Evolutionary conservation across 352 stramenopile species (phyloP), one percentile per base, ranked within the genome.

Genomic region (Pythium phragmiticola): DNA sequence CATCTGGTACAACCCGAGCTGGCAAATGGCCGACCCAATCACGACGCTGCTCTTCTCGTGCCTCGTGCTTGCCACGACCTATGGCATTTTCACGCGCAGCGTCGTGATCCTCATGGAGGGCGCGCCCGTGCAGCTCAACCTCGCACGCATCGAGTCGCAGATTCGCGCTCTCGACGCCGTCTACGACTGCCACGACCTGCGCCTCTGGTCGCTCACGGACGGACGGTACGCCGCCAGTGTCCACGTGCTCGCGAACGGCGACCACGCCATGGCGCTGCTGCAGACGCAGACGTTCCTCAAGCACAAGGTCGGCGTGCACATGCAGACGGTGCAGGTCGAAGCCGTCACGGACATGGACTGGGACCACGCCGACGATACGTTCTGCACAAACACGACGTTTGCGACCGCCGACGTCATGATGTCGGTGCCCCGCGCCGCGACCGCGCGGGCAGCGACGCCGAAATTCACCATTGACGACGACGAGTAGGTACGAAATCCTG

Each of bases 1-100:
- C 36, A 99, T 99, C 75, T 99, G 96, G 96, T 97, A 89, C 70
- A 96, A 98, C 53, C 96, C 96, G 9, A 70, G 80, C 45, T 99
- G 96, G 95, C 82, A 98, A 67, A 82, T 98, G 48, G 85, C 94
- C 0, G 98, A 99, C 74, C 97, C 97, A 16, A 96, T 99, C 59
- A 96, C 89, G 37, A 99, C 97, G 14, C 76, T 99, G 12, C 59
- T 99, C 21, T 99, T 99, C 74, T 98, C 92, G 19, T 76, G 96
- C 37, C 54, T 99, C 30, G 96, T 99, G 28, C 85, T 98, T 7
- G 95, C 78, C 23, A 98, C 95, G 23, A 99, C 97, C 0, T 74
- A 95, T n/a, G 87, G 86, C 52, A 90, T 99, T 49, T 74, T 99
- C 60, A 89, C 83, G 52, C 87, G 78, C 33, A 98, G 88, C 53